These are phyloP conservation scores for Suhomyces terraborum DNA, from an alignment of 1,139 yeast genomes.

Conservation along the genomic window DNA sequence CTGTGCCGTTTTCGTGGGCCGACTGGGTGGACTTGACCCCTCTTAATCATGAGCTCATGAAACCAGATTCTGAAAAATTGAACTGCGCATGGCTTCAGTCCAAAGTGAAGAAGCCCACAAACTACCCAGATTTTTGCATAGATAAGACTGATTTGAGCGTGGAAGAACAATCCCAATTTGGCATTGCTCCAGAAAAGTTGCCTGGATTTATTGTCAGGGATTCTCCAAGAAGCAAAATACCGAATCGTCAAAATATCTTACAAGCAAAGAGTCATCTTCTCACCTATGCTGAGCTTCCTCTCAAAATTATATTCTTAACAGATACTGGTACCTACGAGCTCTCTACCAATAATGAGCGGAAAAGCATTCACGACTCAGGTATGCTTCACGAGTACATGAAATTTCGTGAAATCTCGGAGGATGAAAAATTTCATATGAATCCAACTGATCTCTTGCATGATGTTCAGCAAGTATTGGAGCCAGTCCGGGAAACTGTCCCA, in stretches of 20 bases:
- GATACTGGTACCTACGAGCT: slow-evolving; percentile 23
- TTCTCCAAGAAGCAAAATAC: slow-evolving; percentile 34
- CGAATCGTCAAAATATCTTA: slow-evolving; percentile 31
- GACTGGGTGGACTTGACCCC: slow-evolving; percentile 33
- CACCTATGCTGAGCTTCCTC: slow-evolving; percentile 22
- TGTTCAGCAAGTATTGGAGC: slow-evolving; percentile 8
- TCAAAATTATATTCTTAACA: slow-evolving; percentile 22
- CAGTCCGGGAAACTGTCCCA: slow-evolving; percentile 4
- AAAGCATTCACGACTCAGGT: slow-evolving; percentile 30
- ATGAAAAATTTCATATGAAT: slow-evolving; percentile 3
- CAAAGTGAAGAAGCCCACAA: slow-evolving; percentile 28
- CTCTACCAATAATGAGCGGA: slow-evolving; percentile 18
- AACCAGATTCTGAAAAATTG: slow-evolving; percentile 15
- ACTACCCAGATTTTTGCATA: slow-evolving; percentile 24
- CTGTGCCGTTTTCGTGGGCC: slow-evolving; percentile 32
- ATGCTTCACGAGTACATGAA: slow-evolving; percentile 28
- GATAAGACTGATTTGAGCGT: slow-evolving; percentile 19
- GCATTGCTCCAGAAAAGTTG: slow-evolving; percentile 20
- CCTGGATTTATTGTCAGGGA: slow-evolving; percentile 31
- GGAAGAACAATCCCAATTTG: slow-evolving; percentile 18
- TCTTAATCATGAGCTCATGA: slow-evolving; percentile 20
- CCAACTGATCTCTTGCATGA: slow-evolving; percentile 9
- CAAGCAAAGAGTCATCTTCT: slow-evolving; percentile 30
- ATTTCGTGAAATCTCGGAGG: slow-evolving; percentile 1
- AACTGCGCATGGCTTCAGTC: slow-evolving; percentile 30